These are phyloP conservation scores for Harringtonia lauricola DNA, from an alignment of 2,329 filamentous ascomycete species.

Conservation along the genomic window DNA sequence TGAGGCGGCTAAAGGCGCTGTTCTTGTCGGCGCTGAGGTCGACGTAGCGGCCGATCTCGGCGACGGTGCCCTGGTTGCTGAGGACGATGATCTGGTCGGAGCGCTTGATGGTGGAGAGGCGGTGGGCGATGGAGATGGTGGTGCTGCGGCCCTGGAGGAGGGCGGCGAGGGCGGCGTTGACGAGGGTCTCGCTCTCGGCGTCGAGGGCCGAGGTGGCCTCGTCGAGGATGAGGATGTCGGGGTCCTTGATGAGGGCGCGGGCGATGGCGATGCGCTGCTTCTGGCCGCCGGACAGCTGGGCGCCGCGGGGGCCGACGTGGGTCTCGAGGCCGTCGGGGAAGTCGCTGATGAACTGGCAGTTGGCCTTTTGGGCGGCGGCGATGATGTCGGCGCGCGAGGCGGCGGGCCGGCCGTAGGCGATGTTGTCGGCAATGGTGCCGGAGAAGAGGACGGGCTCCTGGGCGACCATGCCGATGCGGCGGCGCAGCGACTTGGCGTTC, in stretches of 20 bases:
- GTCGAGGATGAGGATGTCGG: conserved; percentile 92
- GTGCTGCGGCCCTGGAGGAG: conserved; percentile 83
- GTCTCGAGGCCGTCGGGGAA: conserved; percentile 95
- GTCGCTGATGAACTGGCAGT: conserved; percentile 93
- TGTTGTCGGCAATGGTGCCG: conserved; percentile 77
- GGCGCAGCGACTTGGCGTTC: conserved; percentile 86
- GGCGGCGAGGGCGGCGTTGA: conserved; percentile 77
- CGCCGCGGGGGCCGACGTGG: conserved; percentile 80
- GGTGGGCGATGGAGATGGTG: conserved; percentile 94
- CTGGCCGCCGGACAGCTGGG: conserved; percentile 89
- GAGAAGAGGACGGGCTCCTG: conserved; percentile 93
- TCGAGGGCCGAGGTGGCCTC: conserved; percentile 94
- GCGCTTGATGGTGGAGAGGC: conserved; percentile 90
- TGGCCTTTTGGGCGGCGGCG: conserved; percentile 77
- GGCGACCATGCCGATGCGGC: conserved; percentile 88
- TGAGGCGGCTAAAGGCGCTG: conserved; percentile 86
- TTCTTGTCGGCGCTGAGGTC: conserved; percentile 61
- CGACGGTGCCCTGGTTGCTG: conserved; percentile 74
- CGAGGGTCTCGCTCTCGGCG: conserved; percentile 91
- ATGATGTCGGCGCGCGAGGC: conserved; percentile 75
- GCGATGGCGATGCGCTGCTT: conserved; percentile 98
- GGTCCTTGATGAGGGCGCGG: conserved; percentile 84
- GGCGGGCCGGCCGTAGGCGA: conserved; percentile 76
- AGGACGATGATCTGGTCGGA: conserved; percentile 93
- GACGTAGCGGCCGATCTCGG: conserved; percentile 77